Base-by-base conservation (phyloP, 768 basidiomycete genomes). In the Clitopilus hobsonii region DNA sequence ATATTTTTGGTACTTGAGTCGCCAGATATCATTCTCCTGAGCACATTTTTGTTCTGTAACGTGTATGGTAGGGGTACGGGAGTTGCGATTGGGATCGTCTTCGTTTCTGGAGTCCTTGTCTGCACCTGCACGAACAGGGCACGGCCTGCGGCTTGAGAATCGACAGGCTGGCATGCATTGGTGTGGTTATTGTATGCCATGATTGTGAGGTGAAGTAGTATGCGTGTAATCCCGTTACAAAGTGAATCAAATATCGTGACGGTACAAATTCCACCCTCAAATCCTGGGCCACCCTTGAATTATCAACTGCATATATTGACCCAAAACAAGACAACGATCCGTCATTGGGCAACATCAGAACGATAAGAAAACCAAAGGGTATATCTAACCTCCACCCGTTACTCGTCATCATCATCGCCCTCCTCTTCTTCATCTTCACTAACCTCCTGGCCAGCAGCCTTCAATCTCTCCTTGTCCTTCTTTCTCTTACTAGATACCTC, bases 401-500 rank as follows among this genome's bases (percentile, higher is more conserved):
- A 66, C 22, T 73, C 80, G 0, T 74, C 81, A 1, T 79, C 79
- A 0, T 79, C 82, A 0, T 83, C 87, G 0, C 80, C 88, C 0
- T 84, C 90, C 3, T 89, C 93, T 0, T 71, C 91, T 55, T 94
- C 97, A 55, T 94, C 95, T 62, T 98, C 96, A 0, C 91, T 94
- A 1, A 98, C 95, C 28, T 94, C 94, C 67, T 92, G 55, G 0
- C 90, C 90, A 8, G 81, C 82, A 54, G 80, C 82, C 63, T 79
- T 76, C 75, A 99, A 81, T 60, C 79, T 76, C 48, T 69, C 78
- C 74, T 98, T 98, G 65, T 98, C 97, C 60, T 75, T 77, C 72
- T 81, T 82, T 52, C 95, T 78, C 72, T 99, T 99, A 59, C 74
- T 81, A 45, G 84, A 90, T 58, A 97, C 75, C 71, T 98, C 97